Conservation (phyloP, 495 filamentous ascomycete species). For the Neurospora sp. region DNA sequence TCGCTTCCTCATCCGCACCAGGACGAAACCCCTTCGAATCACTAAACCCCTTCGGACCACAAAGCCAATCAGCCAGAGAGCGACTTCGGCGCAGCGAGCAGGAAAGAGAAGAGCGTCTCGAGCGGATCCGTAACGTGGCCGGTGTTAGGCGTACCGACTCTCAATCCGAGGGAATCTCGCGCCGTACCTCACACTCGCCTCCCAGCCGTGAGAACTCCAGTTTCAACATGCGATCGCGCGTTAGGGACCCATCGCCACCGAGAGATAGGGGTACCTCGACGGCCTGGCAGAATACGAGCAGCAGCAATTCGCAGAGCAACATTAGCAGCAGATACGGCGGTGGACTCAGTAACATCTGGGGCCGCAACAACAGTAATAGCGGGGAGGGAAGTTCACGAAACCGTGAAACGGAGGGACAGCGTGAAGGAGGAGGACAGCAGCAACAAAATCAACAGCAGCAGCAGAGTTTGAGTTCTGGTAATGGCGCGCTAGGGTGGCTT, state of each 20-base stretch:
- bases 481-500: slow-evolving; percentile 12
- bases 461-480: neutral
- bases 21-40: neutral
- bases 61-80: neutral
- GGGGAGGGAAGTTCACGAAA: neutral
- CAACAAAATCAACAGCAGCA: neutral
- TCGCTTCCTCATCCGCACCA: neutral
- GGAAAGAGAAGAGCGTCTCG: slow-evolving; percentile 16
- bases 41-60: neutral
- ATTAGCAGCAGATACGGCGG: neutral
- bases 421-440: neutral
- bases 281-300: neutral
- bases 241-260: slow-evolving; percentile 7
- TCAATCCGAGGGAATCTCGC: neutral
- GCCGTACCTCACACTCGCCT: slow-evolving; percentile 11
- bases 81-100: slow-evolving; percentile 2
- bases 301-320: neutral
- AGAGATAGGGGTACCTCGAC: neutral
- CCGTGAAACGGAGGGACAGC: neutral
- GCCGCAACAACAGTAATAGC: neutral
- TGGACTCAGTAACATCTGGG: neutral
- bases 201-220: neutral
- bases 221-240: neutral
- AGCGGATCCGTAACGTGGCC: slow-evolving; percentile 13
- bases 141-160: neutral